Evolutionary conservation across 768 basidiomycete species (phyloP), one percentile per base, ranked within the genome.

Genomic region (Cystobasidiopsis lactophilus): DNA sequence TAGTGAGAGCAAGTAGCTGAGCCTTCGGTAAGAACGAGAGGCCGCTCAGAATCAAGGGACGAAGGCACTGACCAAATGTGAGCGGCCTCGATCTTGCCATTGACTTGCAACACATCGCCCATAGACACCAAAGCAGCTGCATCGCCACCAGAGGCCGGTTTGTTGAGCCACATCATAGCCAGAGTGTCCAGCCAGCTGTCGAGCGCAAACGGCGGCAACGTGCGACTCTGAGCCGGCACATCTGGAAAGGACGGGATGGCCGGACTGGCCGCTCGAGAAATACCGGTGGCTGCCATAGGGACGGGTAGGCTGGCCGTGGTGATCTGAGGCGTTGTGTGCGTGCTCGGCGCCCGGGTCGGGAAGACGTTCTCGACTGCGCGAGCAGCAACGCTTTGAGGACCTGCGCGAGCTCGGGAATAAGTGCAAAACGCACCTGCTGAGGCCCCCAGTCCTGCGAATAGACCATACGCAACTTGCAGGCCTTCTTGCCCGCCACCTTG

Each of bases 1-100:
- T 80, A 35, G 79, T 2, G 91, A 81, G 38, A 96, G 74, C 4
- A 96, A 70, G 63, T 89, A 86, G 63, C 85, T 91, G n/a, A n/a
- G n/a, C n/a, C n/a, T n/a, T n/a, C n/a, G n/a, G 58, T 45, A 59
- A 37, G 14, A 38, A 14, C 13, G 18, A 23, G 31, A 7, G 44
- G 47, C 11, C 53, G 46, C 52, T 51, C 16, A 31, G n/a, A 1
- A 14, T 39, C 13, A 24, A 41, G 10, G 16, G 30, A 5, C 19
- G n/a, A 5, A 29, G 23, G 35, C 11, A 69, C 79, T 57, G 62
- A 95, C 91, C 93, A 98, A 53, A 72, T 76, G 70, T 96, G 89
- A 23, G 86, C 85, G 18, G 88, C 86, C 59, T 88, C 80, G 9
- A 76, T 67, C 68, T 82, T 77, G 31, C 80, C 73, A 58, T 79